A percentile compares a stretch with the other conserved stretches of the same genome.
Conservation (phyloP, 257 asterid genomes). For the Jasminum sambac region DNA sequence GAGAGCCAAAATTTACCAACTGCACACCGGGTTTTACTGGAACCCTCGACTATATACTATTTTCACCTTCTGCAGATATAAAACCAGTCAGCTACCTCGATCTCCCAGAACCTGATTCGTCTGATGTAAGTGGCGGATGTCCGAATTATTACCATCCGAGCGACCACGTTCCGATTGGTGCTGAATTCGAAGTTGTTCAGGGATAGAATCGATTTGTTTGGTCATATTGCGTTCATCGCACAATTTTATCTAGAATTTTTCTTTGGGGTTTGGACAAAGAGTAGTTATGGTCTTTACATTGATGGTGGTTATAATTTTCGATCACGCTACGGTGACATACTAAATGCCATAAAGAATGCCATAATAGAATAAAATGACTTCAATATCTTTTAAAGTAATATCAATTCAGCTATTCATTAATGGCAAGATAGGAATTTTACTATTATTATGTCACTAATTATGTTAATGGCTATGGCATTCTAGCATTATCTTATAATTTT, state of each 20-base stretch:
- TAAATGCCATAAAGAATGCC: too few relatives aligned
- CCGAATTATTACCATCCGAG: constrained; percentile 92
- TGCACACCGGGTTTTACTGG: constrained; percentile 91
- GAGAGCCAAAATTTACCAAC: constrained; percentile 89
- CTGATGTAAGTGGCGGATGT: constrained; percentile 71
- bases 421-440: too few relatives aligned
- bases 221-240: background rate
- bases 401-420: too few relatives aligned
- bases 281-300: background rate
- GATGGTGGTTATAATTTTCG: background rate
- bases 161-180: constrained; percentile 94
- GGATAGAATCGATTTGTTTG: constrained; percentile 11
- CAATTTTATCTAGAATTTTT: too few relatives aligned
- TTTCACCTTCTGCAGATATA: constrained; percentile 55
- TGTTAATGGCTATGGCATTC: too few relatives aligned
- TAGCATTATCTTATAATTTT: too few relatives aligned
- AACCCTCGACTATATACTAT: constrained; percentile 79
- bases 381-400: too few relatives aligned
- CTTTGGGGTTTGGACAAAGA: background rate
- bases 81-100: constrained; percentile 73
- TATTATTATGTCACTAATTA: too few relatives aligned
- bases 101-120: constrained; percentile 62
- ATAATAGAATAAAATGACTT: too few relatives aligned
- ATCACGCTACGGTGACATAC: too few relatives aligned
- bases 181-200: constrained; percentile 68